Percentiles rank a stretch among this genome's conserved stretches.
Conservation (phyloP, 495 filamentous ascomycete species). For the Lasiosphaeris hirsuta region DNA sequence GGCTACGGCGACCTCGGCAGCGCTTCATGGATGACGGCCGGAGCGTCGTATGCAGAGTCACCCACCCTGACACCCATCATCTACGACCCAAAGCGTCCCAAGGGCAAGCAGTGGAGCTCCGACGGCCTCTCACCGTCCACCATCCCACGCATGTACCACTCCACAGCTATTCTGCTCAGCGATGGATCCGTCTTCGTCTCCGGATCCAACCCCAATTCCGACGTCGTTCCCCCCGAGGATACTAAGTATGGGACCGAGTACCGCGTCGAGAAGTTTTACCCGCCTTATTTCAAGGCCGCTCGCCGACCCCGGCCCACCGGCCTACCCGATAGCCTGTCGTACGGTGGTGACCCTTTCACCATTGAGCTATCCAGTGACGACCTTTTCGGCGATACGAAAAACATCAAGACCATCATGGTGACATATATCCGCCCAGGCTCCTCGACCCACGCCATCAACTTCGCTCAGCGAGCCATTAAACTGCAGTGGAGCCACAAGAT, state of each 20-base stretch:
- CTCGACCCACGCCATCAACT: constrained; percentile 13
- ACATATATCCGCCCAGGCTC: constrained; percentile 5
- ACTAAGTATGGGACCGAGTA: constrained; percentile 7
- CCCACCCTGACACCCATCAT: constrained; percentile 9
- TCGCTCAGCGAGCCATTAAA: constrained; percentile 6
- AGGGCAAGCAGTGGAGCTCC: constrained; percentile 9
- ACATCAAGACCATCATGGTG: constrained; percentile 5
- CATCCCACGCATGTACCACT: constrained; percentile 13
- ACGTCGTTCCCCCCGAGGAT: constrained; percentile 6
- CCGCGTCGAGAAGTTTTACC: constrained; percentile 11
- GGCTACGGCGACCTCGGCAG: not conserved
- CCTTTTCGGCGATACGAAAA: constrained; percentile 5
- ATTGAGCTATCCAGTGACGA: constrained; percentile 6
- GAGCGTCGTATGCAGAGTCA: constrained; percentile 6
- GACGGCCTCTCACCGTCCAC: constrained; percentile 11
- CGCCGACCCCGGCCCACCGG: constrained; percentile 7
- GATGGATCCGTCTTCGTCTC: constrained; percentile 13
- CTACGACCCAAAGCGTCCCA: constrained; percentile 11
- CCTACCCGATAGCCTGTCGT: constrained; percentile 7
- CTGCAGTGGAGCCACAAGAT: constrained; percentile 8
- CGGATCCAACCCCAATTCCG: constrained; percentile 8
- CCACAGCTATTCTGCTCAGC: constrained; percentile 7
- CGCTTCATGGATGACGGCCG: constrained; percentile 8
- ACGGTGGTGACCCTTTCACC: constrained; percentile 7
- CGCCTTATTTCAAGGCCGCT: not conserved